Conservation (phyloP, 352 stramenopile genomes). For the Pythium monospermum region DNA sequence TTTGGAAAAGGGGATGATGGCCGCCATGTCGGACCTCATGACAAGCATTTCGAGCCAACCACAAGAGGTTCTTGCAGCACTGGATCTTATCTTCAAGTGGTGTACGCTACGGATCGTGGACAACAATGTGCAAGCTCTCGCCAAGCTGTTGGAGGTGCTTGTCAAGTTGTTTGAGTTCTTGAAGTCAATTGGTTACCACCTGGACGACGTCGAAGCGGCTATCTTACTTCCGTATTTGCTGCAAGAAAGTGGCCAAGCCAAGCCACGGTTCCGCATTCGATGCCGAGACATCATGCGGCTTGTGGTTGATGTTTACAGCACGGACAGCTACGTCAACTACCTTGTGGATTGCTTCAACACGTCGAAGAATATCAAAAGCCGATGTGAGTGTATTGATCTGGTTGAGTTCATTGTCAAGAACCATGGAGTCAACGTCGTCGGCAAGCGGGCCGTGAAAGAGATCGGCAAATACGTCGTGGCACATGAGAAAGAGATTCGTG, state of each 20-base stretch:
- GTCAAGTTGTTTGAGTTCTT: slow-evolving; percentile 81
- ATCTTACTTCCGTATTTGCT: slow-evolving; percentile 81
- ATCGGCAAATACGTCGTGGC: slow-evolving; percentile 71
- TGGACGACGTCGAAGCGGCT: slow-evolving; percentile 79
- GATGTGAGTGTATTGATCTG: slow-evolving; percentile 79
- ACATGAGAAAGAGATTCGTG: slow-evolving; percentile 80
- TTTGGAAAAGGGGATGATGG: slow-evolving; percentile 82
- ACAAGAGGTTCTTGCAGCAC: slow-evolving; percentile 54
- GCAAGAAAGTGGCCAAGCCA: slow-evolving; percentile 81
- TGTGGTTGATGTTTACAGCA: slow-evolving; percentile 68
- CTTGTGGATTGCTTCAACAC: slow-evolving; percentile 79
- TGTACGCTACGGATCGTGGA: slow-evolving; percentile 80
- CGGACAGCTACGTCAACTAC: slow-evolving; percentile 71
- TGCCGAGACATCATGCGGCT: slow-evolving; percentile 86
- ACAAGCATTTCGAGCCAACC: slow-evolving; percentile 54
- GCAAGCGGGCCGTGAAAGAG: slow-evolving; percentile 75
- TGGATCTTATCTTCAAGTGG: slow-evolving; percentile 86
- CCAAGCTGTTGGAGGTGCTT: slow-evolving; percentile 76
- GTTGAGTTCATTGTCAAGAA: slow-evolving; percentile 69
- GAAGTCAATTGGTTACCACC: slow-evolving; percentile 49
- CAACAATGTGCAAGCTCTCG: slow-evolving; percentile 84
- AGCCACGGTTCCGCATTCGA: slow-evolving; percentile 73
- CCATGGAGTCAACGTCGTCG: slow-evolving; percentile 56
- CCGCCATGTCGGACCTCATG: slow-evolving; percentile 70
- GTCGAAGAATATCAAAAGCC: slow-evolving; percentile 85